phyloP scores from a whole-genome alignment of 2,329 filamentous ascomycete species.

The Sporothrix protearum region DNA sequence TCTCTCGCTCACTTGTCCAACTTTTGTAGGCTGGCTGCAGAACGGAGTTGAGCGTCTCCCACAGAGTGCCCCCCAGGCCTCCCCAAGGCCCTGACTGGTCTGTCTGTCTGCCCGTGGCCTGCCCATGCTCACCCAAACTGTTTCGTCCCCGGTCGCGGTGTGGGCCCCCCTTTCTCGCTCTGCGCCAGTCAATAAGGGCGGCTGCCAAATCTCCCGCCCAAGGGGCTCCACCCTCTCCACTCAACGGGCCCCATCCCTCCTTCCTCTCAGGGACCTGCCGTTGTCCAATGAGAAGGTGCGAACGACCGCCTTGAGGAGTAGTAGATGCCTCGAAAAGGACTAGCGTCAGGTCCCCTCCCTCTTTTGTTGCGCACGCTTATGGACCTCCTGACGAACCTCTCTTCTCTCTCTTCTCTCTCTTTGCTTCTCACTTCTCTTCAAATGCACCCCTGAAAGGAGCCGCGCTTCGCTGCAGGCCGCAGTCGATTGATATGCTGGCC shows the following conservation, averaged over 20 bases:
- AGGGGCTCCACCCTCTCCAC: background rate
- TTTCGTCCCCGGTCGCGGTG: constrained; percentile 10
- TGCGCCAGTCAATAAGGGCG: constrained; percentile 7
- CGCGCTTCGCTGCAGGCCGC: background rate
- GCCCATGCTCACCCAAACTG: background rate
- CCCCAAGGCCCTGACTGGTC: background rate
- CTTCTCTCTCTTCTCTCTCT: background rate
- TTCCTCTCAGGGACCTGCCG: constrained; percentile 2
- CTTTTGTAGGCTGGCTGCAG: background rate
- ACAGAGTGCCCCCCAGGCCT: background rate
- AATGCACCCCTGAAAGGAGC: background rate
- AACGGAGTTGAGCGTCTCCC: too few relatives aligned
- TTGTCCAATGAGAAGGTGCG: constrained; percentile 9
- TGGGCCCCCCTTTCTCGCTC: background rate
- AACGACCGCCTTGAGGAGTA: background rate
- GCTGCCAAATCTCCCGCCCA: constrained; percentile 20
- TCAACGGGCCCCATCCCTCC: background rate
- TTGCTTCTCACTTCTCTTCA: background rate
- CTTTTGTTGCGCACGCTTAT: background rate
- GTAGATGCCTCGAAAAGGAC: background rate
- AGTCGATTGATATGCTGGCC: background rate
- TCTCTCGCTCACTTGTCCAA: background rate
- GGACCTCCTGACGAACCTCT: background rate
- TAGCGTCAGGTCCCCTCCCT: background rate
- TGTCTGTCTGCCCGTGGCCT: too few relatives aligned